These are phyloP conservation scores for Neckera pumila DNA, from an alignment of 225 moss, liverwort and hornwort genomes.

Conservation along the genomic window DNA sequence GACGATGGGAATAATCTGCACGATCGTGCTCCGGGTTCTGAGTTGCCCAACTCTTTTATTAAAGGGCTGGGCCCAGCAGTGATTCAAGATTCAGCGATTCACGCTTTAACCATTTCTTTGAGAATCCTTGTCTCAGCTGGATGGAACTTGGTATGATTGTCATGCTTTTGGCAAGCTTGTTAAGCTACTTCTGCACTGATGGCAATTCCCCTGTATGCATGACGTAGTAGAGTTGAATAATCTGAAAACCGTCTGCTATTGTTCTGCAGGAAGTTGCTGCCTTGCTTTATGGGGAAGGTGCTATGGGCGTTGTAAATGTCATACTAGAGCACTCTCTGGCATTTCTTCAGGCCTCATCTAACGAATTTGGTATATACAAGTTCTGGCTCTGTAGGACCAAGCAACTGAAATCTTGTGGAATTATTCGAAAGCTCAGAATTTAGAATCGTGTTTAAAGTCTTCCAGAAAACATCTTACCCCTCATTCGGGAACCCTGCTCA, in stretches of 20 bases:
- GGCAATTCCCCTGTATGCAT: not conserved
- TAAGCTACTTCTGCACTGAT: not conserved
- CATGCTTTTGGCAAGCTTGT: not conserved
- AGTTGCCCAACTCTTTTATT: constrained; percentile 38
- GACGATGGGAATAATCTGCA: constrained; percentile 46
- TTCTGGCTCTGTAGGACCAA: not conserved
- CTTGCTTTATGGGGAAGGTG: constrained; percentile 86
- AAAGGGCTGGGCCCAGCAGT: constrained; percentile 34
- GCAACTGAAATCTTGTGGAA: not conserved
- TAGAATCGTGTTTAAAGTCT: not conserved
- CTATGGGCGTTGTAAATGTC: constrained; percentile 51
- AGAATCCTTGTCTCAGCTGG: constrained; percentile 41
- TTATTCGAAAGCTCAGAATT: not conserved
- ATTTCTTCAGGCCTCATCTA: constrained; percentile 48
- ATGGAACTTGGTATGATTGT: constrained; percentile 26
- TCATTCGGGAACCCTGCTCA: not conserved
- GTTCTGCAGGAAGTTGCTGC: constrained; percentile 68
- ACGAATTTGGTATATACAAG: constrained; percentile 52
- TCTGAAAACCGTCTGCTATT: not conserved
- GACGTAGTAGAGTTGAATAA: not conserved
- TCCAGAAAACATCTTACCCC: not conserved
- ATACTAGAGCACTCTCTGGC: constrained; percentile 68
- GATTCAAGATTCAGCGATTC: constrained; percentile 55
- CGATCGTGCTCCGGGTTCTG: constrained; percentile 57
- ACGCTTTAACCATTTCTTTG: constrained; percentile 40